Percentiles rank a stretch among this genome's conserved stretches.
Conservation (phyloP, 495 filamentous ascomycete species). For the Trichodelitschia bisporula region DNA sequence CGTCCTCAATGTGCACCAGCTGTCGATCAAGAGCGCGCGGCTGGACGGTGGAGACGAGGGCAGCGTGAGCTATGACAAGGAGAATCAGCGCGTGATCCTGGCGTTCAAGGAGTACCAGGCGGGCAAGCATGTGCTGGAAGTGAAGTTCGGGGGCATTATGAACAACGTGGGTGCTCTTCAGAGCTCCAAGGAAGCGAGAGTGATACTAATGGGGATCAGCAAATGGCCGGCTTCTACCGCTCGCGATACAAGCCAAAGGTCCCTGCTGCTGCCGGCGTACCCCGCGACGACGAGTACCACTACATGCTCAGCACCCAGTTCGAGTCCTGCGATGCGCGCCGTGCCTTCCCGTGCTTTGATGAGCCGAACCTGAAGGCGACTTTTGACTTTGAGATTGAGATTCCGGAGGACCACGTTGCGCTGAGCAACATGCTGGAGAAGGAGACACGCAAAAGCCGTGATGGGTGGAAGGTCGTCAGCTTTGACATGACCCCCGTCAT, state of each 20-base stretch:
- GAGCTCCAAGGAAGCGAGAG: background rate
- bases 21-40: conserved; percentile 30
- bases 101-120: conserved; percentile 43
- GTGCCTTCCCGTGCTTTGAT: conserved; percentile 93
- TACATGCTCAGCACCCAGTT: conserved; percentile 97
- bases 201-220: conserved; percentile 1
- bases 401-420: conserved; percentile 65
- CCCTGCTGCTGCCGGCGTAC: conserved; percentile 40
- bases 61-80: conserved; percentile 40
- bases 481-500: conserved; percentile 80
- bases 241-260: conserved; percentile 72
- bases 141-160: conserved; percentile 58
- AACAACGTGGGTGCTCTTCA: conserved; percentile 37
- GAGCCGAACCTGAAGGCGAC: conserved; percentile 92
- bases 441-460: conserved; percentile 23
- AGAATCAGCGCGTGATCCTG: conserved; percentile 53
- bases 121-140: conserved; percentile 32
- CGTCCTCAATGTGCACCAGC: conserved; percentile 44
- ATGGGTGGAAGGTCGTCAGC: conserved; percentile 48
- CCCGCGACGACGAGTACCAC: conserved; percentile 53
- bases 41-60: conserved; percentile 23
- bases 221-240: conserved; percentile 88
- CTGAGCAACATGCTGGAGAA: conserved; percentile 88
- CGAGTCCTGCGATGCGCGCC: conserved; percentile 80
- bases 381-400: conserved; percentile 78